These are phyloP conservation scores for Blastomyces emzantsi DNA, from an alignment of 2,329 filamentous ascomycete species.

Conservation along the genomic window DNA sequence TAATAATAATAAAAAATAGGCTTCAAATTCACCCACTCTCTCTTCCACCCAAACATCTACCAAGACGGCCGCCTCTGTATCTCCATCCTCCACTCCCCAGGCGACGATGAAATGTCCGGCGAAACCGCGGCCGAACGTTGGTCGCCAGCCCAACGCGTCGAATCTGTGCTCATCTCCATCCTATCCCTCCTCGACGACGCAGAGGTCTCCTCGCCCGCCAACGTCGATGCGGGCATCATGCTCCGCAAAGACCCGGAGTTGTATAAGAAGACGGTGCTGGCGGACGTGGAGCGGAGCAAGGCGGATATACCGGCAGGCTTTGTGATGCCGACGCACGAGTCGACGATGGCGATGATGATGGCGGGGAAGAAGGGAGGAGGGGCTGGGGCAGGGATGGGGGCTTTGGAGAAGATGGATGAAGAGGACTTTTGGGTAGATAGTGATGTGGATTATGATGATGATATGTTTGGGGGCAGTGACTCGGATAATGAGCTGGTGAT, in stretches of 20 bases:
- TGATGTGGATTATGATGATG: conserved; percentile 61
- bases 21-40: conserved; percentile 71
- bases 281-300: conserved; percentile 64
- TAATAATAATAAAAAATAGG: conserved; percentile 44
- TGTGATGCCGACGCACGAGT: conserved; percentile 68
- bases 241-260: conserved; percentile 61
- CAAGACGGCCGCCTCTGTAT: conserved; percentile 86
- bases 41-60: conserved; percentile 94
- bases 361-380: neutral
- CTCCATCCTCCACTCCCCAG: conserved; percentile 86
- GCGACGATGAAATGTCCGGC: conserved; percentile 86
- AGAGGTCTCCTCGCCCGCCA: conserved; percentile 86
- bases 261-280: conserved; percentile 62
- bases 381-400: neutral
- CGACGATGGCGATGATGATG: conserved; percentile 44
- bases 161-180: conserved; percentile 88
- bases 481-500: conserved; percentile 40
- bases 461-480: conserved; percentile 70
- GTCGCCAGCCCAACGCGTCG: conserved; percentile 87
- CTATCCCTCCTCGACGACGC: conserved; percentile 87
- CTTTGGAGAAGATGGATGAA: conserved; percentile 47
- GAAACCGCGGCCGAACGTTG: conserved; percentile 85
- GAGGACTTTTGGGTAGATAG: conserved; percentile 70
- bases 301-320: conserved; percentile 71
- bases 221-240: conserved; percentile 84